Conservation (phyloP, 2,329 filamentous ascomycete species). For the Periconia macrospinosa region DNA sequence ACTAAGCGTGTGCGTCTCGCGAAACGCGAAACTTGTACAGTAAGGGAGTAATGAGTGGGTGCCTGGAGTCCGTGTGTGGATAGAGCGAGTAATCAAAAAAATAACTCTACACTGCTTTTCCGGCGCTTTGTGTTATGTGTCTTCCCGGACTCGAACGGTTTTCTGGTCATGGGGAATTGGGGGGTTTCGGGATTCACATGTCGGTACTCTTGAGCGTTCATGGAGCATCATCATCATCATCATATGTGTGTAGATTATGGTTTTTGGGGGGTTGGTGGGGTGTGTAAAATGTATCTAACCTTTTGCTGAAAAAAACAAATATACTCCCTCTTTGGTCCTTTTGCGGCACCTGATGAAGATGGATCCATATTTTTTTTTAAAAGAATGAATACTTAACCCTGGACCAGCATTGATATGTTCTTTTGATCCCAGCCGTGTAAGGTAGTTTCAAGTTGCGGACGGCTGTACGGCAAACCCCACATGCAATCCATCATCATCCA, state of each 20-base stretch:
- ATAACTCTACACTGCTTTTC: slow-evolving; percentile 8
- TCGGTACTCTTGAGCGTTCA: slow-evolving; percentile 3
- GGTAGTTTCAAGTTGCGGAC: no score
- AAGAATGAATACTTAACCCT: no score
- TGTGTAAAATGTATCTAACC: no score
- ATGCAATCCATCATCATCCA: no score
- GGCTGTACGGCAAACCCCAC: no score
- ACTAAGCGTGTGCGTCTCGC: slow-evolving; percentile 16
- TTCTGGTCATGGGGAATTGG: slow-evolving; percentile 18
- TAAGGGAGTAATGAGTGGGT: slow-evolving; percentile 24
- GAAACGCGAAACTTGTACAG: slow-evolving; percentile 25
- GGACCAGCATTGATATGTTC: no score
- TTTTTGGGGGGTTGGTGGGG: no score
- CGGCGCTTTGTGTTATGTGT: slow-evolving; percentile 21
- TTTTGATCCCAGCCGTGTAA: no score
- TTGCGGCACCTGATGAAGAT: neutral
- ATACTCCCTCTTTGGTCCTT: slow-evolving; percentile 15
- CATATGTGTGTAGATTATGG: slow-evolving; percentile 14
- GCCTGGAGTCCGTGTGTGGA: slow-evolving; percentile 1
- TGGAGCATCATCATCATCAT: no score
- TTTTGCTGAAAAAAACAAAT: slow-evolving; percentile 12
- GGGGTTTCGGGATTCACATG: slow-evolving; percentile 18
- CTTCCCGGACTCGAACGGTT: slow-evolving; percentile 12
- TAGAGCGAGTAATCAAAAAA: neutral
- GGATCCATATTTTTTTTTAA: no score